These are phyloP conservation scores for Mucor racemosus DNA, from an alignment of 371 early-diverging fungal species.

Conservation along the genomic window DNA sequence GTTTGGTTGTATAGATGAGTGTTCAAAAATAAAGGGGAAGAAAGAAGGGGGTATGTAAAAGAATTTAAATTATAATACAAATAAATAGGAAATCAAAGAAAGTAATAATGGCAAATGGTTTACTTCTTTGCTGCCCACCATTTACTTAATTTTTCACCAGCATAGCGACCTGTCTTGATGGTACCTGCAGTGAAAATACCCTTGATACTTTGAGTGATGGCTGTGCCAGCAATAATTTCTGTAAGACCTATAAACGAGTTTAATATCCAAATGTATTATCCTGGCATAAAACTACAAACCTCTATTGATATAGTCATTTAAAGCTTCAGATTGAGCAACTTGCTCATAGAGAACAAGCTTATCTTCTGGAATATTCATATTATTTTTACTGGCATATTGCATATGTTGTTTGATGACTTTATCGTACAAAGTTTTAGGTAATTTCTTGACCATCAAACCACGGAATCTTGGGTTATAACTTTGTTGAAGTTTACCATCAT, in stretches of 20 bases:
- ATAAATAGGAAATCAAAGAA: background rate
- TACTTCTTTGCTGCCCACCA: constrained; percentile 61
- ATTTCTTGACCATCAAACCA: constrained; percentile 66
- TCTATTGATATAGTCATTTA: constrained; percentile 42
- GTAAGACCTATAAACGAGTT: constrained; percentile 32
- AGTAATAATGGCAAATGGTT: background rate
- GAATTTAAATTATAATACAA: constrained; percentile 10
- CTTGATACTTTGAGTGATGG: constrained; percentile 90
- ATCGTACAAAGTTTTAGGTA: constrained; percentile 67
- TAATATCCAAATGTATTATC: background rate
- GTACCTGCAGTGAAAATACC: constrained; percentile 92
- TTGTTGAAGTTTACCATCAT: constrained; percentile 67
- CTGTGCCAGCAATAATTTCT: constrained; percentile 65
- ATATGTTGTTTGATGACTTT: constrained; percentile 44
- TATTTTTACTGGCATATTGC: constrained; percentile 28
- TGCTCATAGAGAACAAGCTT: constrained; percentile 47
- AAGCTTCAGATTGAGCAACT: constrained; percentile 43
- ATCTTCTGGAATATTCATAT: constrained; percentile 39
- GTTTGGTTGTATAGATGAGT: background rate
- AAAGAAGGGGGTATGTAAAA: constrained; percentile 7
- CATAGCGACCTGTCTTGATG: constrained; percentile 73
- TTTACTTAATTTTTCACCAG: constrained; percentile 75
- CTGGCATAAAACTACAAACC: constrained; percentile 24
- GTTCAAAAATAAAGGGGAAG: background rate
- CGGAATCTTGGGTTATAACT: constrained; percentile 63